Base-by-base conservation (phyloP, 495 filamentous ascomycete genomes). In the Hypoxylon fragiforme region DNA sequence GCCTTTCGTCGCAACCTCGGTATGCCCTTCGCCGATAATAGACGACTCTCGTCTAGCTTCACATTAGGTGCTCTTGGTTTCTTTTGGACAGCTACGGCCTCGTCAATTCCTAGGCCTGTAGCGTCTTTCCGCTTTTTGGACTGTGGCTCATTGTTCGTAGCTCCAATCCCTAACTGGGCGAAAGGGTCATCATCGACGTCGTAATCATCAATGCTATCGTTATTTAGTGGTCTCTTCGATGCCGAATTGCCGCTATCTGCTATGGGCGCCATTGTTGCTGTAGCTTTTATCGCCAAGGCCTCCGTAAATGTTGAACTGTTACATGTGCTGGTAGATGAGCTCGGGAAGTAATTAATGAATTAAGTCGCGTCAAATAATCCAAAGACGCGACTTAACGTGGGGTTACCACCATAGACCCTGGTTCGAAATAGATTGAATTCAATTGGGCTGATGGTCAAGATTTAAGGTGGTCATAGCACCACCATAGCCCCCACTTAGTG, bases 41-140 rank as follows among this genome's bases (percentile, higher is more conserved):
- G 91, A 87, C 87, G 81, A 32, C 72, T 66, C 57, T 95, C 91
- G 64, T 98, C 95, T 36, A 99, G 71, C 69, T 96, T 99, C 0
- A 91, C 86, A 44, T 81, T 74, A 5, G 89, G 87, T 14, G 75
- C 81, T 57, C 90, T 78, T 3, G 72, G 63, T 63, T 86, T 88
- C 70, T 85, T 92, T 3, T 77, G 80, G 7, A 96, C 75, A 56
- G 87, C 86, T 54, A 99, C 79, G 60, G 96, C 90, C 57, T 92
- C 86, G 49, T 97, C 92, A 36, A 96, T 82, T 6, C 90, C 91
- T 15, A 95, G 66, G 13, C 71, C 50, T 50, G 73, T 65, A 15
- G 67, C 44, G 50, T 70, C 57, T 50, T 77, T 66, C 48, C 65
- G 41, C 51, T 68, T 70, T 26, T 70, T 71, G 28, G 49, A 61